These are phyloP conservation scores for Fusarium solani-melongenae DNA, from an alignment of 2,329 filamentous ascomycete species.

Conservation along the genomic window DNA sequence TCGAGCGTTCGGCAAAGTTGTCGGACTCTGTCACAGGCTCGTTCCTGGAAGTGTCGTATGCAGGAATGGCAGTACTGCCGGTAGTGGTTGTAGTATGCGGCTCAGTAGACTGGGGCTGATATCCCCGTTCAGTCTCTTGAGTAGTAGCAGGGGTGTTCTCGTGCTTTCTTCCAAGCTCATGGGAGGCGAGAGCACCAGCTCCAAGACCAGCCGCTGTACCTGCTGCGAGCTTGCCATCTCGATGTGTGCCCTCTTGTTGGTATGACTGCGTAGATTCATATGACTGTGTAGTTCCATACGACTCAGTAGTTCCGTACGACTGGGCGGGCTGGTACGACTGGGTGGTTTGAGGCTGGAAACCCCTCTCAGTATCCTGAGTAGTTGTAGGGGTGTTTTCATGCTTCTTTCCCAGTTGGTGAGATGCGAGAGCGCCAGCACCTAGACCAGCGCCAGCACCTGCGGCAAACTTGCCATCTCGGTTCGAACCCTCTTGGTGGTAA, in stretches of 20 bases:
- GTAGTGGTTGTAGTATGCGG: not conserved
- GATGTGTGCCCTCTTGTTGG: not conserved
- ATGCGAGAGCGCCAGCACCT: slow-evolving; percentile 18
- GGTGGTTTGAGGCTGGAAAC: not conserved
- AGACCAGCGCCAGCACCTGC: slow-evolving; percentile 19
- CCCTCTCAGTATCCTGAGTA: not conserved
- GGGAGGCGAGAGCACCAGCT: slow-evolving; percentile 15
- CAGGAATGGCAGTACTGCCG: not conserved
- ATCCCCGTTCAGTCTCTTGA: not conserved
- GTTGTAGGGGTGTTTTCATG: not conserved
- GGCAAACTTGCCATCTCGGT: not conserved
- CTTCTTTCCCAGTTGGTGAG: not conserved
- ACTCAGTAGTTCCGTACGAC: not conserved
- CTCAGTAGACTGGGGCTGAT: not conserved
- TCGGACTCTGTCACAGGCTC: not conserved
- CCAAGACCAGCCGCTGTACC: slow-evolving; percentile 24
- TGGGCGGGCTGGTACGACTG: not conserved
- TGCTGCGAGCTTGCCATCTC: not conserved
- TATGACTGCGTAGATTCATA: not conserved
- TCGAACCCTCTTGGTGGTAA: not conserved
- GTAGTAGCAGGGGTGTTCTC: not conserved
- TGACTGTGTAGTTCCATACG: not conserved
- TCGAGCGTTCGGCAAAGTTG: not conserved
- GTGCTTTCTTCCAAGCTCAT: not conserved
- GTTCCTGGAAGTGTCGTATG: not conserved